phyloP scores from a whole-genome alignment of 2,329 filamentous ascomycete genomes.

The Neobulgaria alba region DNA sequence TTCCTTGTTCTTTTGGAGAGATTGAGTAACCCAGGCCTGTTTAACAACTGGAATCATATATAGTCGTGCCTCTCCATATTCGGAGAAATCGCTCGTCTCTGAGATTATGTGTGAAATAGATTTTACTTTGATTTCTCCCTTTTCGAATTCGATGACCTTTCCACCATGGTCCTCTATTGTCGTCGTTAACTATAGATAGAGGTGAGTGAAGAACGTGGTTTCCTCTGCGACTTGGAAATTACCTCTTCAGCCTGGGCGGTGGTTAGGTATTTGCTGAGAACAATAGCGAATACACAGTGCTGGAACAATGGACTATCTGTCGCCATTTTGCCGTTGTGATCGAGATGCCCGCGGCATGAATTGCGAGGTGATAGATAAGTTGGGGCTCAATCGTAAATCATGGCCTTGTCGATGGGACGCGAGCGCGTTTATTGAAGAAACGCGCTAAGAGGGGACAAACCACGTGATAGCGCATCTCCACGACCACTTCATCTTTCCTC shows the following conservation, averaged over 20 bases:
- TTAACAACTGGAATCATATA: constrained; percentile 78
- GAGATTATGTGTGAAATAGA: constrained; percentile 59
- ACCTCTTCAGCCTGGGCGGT: constrained; percentile 15
- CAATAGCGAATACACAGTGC: constrained; percentile 22
- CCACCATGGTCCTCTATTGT: constrained; percentile 28
- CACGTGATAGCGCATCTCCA: no score
- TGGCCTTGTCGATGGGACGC: no score
- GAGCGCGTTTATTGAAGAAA: no score
- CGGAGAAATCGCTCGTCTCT: constrained; percentile 82
- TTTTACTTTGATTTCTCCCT: constrained; percentile 31
- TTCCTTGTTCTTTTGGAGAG: constrained; percentile 59
- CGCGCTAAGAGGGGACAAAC: no score
- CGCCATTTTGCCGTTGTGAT: no score
- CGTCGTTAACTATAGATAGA: constrained; percentile 15
- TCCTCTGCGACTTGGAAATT: constrained; percentile 3
- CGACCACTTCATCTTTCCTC: no score
- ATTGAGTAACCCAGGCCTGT: constrained; percentile 68
- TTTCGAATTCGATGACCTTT: constrained; percentile 31
- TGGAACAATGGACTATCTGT: no score
- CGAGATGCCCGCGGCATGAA: no score
- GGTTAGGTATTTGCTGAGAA: constrained; percentile 19
- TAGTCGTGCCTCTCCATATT: constrained; percentile 67
- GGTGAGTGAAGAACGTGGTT: background rate
- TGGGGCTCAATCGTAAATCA: no score
- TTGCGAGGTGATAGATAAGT: no score